These are phyloP conservation scores for Balakata baccata DNA, from an alignment of 345 rosid genomes.

Conservation along the genomic window DNA sequence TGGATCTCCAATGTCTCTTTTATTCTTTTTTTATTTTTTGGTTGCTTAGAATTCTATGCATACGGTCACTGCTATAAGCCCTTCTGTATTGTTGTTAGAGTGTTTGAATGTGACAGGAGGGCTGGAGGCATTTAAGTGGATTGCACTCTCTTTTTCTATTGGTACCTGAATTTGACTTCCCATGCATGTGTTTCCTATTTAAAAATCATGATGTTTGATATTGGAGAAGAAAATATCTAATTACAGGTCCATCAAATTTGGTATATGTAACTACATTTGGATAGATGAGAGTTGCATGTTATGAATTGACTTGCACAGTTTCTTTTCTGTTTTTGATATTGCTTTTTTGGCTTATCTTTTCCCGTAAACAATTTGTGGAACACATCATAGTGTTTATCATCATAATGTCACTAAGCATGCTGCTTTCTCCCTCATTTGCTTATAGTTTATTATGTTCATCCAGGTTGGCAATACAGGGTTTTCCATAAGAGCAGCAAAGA, in stretches of 20 bases:
- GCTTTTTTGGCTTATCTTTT: background rate
- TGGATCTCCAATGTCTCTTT: background rate
- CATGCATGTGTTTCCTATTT: background rate
- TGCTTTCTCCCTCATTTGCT: background rate
- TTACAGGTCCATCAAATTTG: background rate
- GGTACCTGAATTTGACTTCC: background rate
- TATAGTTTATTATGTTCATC: background rate
- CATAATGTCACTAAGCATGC: background rate
- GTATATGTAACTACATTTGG: background rate
- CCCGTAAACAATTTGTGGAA: background rate
- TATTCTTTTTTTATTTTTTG: too few relatives aligned
- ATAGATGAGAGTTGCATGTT: background rate
- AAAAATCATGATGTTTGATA: background rate
- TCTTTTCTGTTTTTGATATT: background rate
- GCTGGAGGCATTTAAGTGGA: background rate
- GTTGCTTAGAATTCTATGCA: background rate
- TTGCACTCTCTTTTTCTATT: background rate
- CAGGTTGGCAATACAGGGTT: slow-evolving; percentile 75
- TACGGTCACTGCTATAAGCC: background rate
- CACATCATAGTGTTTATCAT: background rate
- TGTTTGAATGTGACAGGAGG: background rate
- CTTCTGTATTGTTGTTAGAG: background rate
- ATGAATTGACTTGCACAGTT: background rate
- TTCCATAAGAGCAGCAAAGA: slow-evolving; percentile 67
- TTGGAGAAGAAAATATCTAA: background rate